Base-by-base conservation (phyloP, 1,284 basidiomycete genomes). In the Microbotryum lychnidis-dioicae region DNA sequence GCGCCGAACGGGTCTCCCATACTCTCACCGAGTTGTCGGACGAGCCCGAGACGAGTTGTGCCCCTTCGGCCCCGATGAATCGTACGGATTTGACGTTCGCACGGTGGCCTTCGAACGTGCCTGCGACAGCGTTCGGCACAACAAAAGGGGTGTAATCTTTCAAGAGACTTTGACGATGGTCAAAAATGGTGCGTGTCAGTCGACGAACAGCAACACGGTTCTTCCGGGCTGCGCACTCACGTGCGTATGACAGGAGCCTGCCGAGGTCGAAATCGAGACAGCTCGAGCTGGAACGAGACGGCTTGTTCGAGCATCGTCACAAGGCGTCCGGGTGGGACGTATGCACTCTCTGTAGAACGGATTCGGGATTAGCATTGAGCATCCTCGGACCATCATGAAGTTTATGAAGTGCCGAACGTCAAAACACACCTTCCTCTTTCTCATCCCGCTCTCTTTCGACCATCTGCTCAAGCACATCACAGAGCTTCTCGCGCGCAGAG, bases 1-100 rank as follows among this genome's bases (percentile, higher is more conserved):
- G 44, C 12, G 44, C 31, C 12, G 42, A 27, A 27, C n/a, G 14
- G 9, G 58, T 50, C 21, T 61, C 60, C 60, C 60, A 61, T 18
- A 77, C 72, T 12, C 73, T 70, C 21, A 77, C 62, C 4, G 76
- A 75, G 6, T 70, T 67, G 59, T 77, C 76, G 62, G 74, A 42
- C 7, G 76, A 76, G 10, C 79, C 79, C 57, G 76, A 77, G 55
- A 77, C 75, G 25, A 75, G 70, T 37, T 74, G 72, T 3, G 70
- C 60, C 4, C 73, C 75, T 7, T 73, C 69, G 4, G 74, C 68
- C 45, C 75, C 75, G n/a, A 80, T 71, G 63, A 77, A 77, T 23
- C 73, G 71, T 7, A 79, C 74, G 60, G 74, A 74, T 68, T 80
- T 80, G 57, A 80, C 74, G 66, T 79, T 79, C 20, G 76, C 75